Percentiles rank a stretch among this genome's conserved stretches.
These are phyloP conservation scores for Aspergillus sclerotiicarbonarius DNA, from an alignment of 495 filamentous ascomycete genomes.

Conservation along the genomic window DNA sequence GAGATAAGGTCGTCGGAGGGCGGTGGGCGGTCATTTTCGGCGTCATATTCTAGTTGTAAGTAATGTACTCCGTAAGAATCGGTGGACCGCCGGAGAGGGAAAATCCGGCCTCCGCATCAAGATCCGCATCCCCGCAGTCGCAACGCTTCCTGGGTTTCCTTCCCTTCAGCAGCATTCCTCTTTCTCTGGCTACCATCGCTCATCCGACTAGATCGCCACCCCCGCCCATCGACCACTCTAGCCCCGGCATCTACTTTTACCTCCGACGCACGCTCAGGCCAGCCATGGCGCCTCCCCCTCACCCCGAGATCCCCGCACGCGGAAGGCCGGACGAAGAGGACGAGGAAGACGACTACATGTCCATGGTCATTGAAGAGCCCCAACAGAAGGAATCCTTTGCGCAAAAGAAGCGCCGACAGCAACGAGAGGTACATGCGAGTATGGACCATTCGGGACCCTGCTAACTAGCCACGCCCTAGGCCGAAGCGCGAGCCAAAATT, in stretches of 20 bases:
- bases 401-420: conserved; percentile 52
- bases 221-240: background rate
- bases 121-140: background rate
- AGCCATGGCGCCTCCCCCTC: conserved; percentile 8
- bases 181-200: background rate
- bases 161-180: too few species aligned
- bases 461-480: conserved; percentile 23
- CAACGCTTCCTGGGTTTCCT: background rate
- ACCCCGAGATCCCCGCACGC: conserved; percentile 15
- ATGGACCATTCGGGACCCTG: background rate
- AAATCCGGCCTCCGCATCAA: conserved; percentile 2
- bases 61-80: background rate
- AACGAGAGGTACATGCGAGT: conserved; percentile 47
- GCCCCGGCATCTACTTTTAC: background rate
- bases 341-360: conserved; percentile 66
- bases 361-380: conserved; percentile 59
- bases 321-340: conserved; percentile 15
- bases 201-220: background rate
- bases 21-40: too few species aligned
- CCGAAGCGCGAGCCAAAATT: conserved; percentile 44
- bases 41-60: background rate
- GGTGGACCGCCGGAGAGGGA: background rate
- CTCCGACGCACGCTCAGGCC: background rate
- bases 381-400: conserved; percentile 54
- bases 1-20: too few species aligned